A percentile compares a stretch with the other conserved stretches of the same genome.
These are phyloP conservation scores for Anthostomella pinea DNA, from an alignment of 2,329 filamentous ascomycete genomes.

Conservation along the genomic window DNA sequence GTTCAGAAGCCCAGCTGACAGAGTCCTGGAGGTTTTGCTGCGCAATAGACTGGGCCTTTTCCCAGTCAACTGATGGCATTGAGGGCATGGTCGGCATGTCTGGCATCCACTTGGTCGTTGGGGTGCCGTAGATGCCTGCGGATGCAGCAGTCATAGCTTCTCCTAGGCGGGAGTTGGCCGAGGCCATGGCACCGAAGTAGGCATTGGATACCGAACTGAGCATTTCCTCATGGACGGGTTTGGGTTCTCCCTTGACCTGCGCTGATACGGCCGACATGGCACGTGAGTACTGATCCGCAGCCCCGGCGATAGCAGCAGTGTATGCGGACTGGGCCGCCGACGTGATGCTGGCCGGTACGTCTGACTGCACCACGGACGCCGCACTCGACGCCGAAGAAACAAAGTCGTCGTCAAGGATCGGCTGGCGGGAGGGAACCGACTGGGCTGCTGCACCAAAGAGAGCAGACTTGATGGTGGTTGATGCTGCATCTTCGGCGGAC, in stretches of 20 bases:
- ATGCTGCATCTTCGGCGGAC: constrained; percentile 18
- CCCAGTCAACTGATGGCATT: constrained; percentile 45
- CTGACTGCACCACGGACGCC: constrained; percentile 33
- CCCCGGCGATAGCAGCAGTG: constrained; percentile 60
- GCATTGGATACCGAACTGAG: constrained; percentile 65
- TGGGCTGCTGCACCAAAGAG: constrained; percentile 52
- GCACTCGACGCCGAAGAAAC: constrained; percentile 37
- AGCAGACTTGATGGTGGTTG: constrained; percentile 41
- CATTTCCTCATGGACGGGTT: constrained; percentile 67
- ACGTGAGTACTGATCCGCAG: constrained; percentile 65
- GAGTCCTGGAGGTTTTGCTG: constrained; percentile 68
- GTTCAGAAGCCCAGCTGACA: constrained; percentile 66
- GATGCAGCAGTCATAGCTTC: constrained; percentile 54
- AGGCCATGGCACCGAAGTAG: constrained; percentile 63
- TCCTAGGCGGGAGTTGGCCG: constrained; percentile 58
- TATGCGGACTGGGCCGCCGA: constrained; percentile 57
- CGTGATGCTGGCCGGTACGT: constrained; percentile 37
- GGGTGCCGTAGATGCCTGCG: constrained; percentile 46
- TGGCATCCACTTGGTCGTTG: constrained; percentile 39
- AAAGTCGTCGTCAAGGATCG: constrained; percentile 49
- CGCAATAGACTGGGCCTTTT: constrained; percentile 60
- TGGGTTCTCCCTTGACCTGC: constrained; percentile 65
- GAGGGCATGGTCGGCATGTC: constrained; percentile 36
- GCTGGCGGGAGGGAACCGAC: constrained; percentile 44
- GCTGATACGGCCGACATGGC: constrained; percentile 66